These are phyloP conservation scores for Nitzschia sp. DNA, from an alignment of 108 stramenopile genomes.

Conservation along the genomic window DNA sequence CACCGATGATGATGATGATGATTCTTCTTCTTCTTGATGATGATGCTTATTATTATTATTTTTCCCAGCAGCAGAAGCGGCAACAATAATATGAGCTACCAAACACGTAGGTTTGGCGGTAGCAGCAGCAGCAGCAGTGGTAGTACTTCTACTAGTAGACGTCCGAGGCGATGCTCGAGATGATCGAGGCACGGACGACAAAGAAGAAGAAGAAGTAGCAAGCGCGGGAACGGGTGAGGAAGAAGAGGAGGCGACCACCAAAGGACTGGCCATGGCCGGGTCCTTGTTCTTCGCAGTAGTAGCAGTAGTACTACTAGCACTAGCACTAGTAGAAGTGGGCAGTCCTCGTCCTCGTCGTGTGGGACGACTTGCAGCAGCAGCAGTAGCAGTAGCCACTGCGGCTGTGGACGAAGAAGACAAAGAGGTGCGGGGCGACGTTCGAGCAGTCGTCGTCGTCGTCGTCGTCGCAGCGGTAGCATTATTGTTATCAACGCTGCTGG, in stretches of 20 bases:
- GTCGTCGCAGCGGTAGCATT: neutral
- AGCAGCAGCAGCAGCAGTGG: neutral
- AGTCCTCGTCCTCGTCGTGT: conserved; percentile 74
- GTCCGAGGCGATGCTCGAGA: neutral
- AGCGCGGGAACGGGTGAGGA: neutral
- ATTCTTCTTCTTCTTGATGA: neutral
- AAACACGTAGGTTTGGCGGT: neutral
- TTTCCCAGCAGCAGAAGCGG: neutral
- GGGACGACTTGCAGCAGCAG: conserved; percentile 54
- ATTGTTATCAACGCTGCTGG: neutral
- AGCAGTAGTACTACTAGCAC: neutral
- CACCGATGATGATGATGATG: neutral
- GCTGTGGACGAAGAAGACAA: no score
- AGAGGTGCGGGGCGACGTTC: no score
- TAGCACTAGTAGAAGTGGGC: neutral
- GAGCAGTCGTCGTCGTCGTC: no score
- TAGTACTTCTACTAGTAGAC: neutral
- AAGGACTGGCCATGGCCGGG: neutral
- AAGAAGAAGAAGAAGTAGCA: neutral
- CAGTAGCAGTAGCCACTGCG: neutral
- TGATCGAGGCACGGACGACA: neutral
- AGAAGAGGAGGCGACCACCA: neutral
- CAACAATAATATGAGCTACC: neutral
- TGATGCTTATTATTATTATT: neutral
- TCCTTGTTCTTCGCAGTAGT: neutral